Conservation (phyloP, 352 stramenopile genomes). For the Phytophthora ramorum region DNA sequence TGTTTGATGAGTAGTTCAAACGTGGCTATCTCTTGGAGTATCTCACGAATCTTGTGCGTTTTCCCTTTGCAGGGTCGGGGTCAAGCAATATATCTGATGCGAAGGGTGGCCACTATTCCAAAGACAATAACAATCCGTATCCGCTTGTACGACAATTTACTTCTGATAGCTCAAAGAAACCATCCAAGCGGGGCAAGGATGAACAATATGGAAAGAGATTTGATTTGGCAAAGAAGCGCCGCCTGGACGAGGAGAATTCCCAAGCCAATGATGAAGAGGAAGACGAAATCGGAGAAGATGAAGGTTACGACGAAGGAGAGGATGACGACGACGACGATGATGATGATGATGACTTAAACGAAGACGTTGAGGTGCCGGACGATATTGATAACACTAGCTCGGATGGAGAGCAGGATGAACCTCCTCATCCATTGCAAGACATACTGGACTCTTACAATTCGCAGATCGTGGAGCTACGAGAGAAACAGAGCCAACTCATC, state of each 20-base stretch:
- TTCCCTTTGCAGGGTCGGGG: slow-evolving; percentile 27
- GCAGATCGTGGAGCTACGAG: slow-evolving; percentile 52
- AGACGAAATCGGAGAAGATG: slow-evolving; percentile 30
- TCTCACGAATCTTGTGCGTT: slow-evolving; percentile 9
- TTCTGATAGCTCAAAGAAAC: slow-evolving; percentile 21
- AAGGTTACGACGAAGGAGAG: slow-evolving; percentile 34
- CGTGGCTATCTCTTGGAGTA: background rate
- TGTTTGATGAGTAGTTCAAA: background rate
- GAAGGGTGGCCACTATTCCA: slow-evolving; percentile 21
- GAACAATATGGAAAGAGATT: slow-evolving; percentile 43
- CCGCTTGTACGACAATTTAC: slow-evolving; percentile 2
- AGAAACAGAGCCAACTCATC: slow-evolving; percentile 50
- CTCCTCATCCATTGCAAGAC: slow-evolving; percentile 28
- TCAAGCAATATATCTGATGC: slow-evolving; percentile 34
- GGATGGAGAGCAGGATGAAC: slow-evolving; percentile 30
- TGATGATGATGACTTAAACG: slow-evolving; percentile 25
- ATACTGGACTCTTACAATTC: slow-evolving; percentile 48
- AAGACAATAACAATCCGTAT: slow-evolving; percentile 14
- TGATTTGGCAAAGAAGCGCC: slow-evolving; percentile 37
- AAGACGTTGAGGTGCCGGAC: slow-evolving; percentile 19
- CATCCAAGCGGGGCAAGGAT: slow-evolving; percentile 37
- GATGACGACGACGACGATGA: slow-evolving; percentile 1
- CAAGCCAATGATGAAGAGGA: slow-evolving; percentile 30
- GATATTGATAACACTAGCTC: slow-evolving; percentile 27
- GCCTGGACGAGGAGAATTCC: slow-evolving; percentile 17